Conservation (phyloP, 768 basidiomycete species). For the Auriscalpium orientale region DNA sequence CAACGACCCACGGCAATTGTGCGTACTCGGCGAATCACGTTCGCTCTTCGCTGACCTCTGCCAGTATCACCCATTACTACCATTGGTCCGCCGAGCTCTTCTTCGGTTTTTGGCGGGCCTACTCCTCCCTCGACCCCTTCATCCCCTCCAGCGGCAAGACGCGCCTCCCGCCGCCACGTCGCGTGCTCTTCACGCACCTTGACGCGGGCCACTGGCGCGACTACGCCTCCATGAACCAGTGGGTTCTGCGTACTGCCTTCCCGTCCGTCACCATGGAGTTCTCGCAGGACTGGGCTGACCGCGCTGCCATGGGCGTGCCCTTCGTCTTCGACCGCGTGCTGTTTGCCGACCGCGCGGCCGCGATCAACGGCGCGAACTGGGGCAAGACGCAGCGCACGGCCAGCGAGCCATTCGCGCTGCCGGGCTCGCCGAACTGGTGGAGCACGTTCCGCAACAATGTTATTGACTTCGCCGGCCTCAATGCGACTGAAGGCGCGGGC, state of each 20-base stretch:
- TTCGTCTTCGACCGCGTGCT: slow-evolving; percentile 85
- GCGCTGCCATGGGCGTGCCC: slow-evolving; percentile 56
- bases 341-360: slow-evolving; percentile 79
- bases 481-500: slow-evolving; percentile 31
- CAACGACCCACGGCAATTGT: slow-evolving; percentile 87
- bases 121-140: slow-evolving; percentile 65
- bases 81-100: slow-evolving; percentile 91
- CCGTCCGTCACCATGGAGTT: slow-evolving; percentile 79
- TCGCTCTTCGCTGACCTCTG: slow-evolving; percentile 1
- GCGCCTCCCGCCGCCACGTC: slow-evolving; percentile 62
- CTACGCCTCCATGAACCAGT: slow-evolving; percentile 88
- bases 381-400: slow-evolving; percentile 69
- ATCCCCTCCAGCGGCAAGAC: slow-evolving; percentile 65
- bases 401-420: slow-evolving; percentile 64
- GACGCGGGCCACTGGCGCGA: slow-evolving; percentile 83
- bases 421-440: slow-evolving; percentile 83
- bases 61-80: slow-evolving; percentile 85
- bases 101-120: slow-evolving; percentile 89
- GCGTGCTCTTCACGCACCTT: slow-evolving; percentile 69
- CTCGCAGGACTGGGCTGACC: slow-evolving; percentile 76
- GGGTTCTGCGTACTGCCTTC: slow-evolving; percentile 71
- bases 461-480: slow-evolving; percentile 58
- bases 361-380: slow-evolving; percentile 66
- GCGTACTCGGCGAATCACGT: slow-evolving; percentile 20
- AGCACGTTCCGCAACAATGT: slow-evolving; percentile 65